A percentile compares a stretch with the other conserved stretches of the same genome.
Conservation (phyloP, 345 rosid genomes). For the Syzygium jambos region DNA sequence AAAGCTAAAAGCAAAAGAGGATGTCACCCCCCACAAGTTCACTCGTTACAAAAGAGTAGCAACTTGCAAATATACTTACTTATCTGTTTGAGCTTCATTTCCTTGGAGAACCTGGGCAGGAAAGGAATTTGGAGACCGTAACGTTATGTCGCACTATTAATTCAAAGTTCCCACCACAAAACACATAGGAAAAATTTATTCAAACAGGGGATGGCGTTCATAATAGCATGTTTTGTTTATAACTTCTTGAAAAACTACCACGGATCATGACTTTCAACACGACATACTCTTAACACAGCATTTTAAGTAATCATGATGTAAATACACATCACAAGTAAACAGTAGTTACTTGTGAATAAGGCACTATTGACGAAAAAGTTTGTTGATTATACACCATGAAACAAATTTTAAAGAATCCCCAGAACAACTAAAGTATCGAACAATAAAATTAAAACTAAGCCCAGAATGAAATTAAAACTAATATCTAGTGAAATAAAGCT, state of each 20-base stretch:
- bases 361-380: not conserved
- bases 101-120: slow-evolving; percentile 47
- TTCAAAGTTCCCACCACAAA: not conserved
- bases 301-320: not conserved
- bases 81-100: slow-evolving; percentile 61
- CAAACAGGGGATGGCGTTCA: not conserved
- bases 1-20: slow-evolving; percentile 43
- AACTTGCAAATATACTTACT: slow-evolving; percentile 37
- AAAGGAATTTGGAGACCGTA: slow-evolving; percentile 41
- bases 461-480: too few species aligned
- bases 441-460: not conserved
- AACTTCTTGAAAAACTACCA: not conserved
- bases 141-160: slow-evolving; percentile 6
- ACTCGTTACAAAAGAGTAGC: not conserved
- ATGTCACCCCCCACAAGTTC: slow-evolving; percentile 1
- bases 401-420: not conserved
- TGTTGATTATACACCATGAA: not conserved
- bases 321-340: not conserved
- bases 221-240: not conserved
- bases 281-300: not conserved
- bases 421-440: not conserved
- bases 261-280: not conserved
- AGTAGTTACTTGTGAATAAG: not conserved
- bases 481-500: too few species aligned
- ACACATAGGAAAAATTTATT: not conserved